Percentiles rank a stretch among this genome's conserved stretches.
Conservation (phyloP, 2,329 filamentous ascomycete genomes). For the Aureobasidium sp. region DNA sequence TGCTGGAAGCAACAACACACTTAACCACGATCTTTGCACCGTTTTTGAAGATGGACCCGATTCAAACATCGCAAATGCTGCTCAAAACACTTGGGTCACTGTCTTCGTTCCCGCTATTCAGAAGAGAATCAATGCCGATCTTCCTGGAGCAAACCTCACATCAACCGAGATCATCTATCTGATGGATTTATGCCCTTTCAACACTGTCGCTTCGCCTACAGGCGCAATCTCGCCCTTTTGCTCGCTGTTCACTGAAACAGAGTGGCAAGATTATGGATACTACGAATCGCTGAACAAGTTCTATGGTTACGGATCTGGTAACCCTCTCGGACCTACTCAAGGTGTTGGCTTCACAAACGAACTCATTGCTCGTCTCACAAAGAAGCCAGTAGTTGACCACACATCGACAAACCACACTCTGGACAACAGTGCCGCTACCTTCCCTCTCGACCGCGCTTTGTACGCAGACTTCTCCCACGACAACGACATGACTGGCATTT, state of each 20-base stretch:
- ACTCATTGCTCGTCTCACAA: conserved; percentile 70
- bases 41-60: conserved; percentile 56
- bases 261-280: conserved; percentile 77
- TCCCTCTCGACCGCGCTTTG: conserved; percentile 58
- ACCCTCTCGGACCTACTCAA: conserved; percentile 71
- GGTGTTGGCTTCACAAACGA: conserved; percentile 86
- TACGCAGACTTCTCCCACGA: conserved; percentile 93
- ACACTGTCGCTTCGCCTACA: conserved; percentile 58
- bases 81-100: conserved; percentile 50
- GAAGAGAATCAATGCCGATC: conserved; percentile 58
- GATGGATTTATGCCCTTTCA: conserved; percentile 86
- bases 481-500: conserved; percentile 73
- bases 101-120: conserved; percentile 61
- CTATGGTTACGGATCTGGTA: conserved; percentile 72
- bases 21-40: conserved; percentile 65
- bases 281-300: conserved; percentile 72
- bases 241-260: conserved; percentile 57
- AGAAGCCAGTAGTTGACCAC: conserved; percentile 57
- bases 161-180: conserved; percentile 56
- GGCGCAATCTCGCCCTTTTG: conserved; percentile 64
- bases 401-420: conserved; percentile 74
- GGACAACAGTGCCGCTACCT: conserved; percentile 57
- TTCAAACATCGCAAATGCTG: conserved; percentile 40
- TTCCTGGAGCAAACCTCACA: conserved; percentile 60
- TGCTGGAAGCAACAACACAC: conserved; percentile 64